Evolutionary conservation across 2,329 filamentous ascomycete genomes (phyloP).

Genomic region (Sphaerulina populicola): DNA sequence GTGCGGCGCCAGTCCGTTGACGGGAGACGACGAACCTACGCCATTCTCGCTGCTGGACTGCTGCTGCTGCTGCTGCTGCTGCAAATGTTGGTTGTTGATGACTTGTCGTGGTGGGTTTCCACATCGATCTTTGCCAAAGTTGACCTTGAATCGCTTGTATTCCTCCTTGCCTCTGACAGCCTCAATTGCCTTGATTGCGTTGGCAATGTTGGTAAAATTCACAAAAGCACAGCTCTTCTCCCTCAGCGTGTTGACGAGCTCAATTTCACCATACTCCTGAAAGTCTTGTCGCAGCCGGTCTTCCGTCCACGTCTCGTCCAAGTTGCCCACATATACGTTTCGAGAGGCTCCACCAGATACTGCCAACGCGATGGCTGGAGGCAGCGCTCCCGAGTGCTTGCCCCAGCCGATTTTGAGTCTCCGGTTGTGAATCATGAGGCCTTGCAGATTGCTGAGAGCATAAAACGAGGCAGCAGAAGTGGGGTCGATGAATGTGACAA

Average conservation of each 20-base stretch:
- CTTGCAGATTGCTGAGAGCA: conserved; percentile 91
- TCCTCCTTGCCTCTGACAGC: conserved; percentile 90
- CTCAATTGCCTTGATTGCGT: conserved; percentile 98
- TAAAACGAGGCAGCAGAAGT: conserved; percentile 97
- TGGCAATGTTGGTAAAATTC: conserved; percentile 99
- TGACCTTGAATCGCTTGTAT: conserved; percentile 98
- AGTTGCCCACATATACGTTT: conserved; percentile 95
- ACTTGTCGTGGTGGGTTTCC: conserved; percentile 91
- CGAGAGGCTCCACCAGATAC: conserved; percentile 95
- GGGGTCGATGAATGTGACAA: conserved; percentile 98
- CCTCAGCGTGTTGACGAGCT: conserved; percentile 88
- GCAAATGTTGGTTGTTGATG: conserved; percentile 48
- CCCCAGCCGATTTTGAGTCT: conserved; percentile 98
- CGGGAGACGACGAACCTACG: conserved; percentile 47
- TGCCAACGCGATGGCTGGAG: conserved; percentile 88
- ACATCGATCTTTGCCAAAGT: conserved; percentile 97
- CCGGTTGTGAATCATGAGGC: conserved; percentile 97
- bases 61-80: conserved; percentile 60
- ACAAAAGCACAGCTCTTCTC: conserved; percentile 99
- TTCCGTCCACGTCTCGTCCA: conserved; percentile 96
- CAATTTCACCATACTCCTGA: conserved; percentile 93
- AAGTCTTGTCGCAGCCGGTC: conserved; percentile 94
- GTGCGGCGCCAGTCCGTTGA: conserved; percentile 51
- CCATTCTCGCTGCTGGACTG: conserved; percentile 44
- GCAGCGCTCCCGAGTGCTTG: conserved; percentile 94